Conservation (phyloP, 345 rosid genomes). For the Hypericum androsaemum region DNA sequence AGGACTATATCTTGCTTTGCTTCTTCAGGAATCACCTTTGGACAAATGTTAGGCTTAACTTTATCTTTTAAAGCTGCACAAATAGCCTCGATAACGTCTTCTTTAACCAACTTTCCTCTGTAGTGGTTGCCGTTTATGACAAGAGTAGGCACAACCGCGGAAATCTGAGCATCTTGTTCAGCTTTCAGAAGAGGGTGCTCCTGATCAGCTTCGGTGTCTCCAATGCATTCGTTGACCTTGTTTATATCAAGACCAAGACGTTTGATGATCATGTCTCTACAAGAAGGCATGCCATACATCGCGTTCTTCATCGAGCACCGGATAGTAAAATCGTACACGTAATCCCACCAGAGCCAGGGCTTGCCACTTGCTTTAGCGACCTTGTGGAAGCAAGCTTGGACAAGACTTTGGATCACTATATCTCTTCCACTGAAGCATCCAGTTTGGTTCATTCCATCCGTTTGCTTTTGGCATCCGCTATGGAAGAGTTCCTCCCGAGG, state of each 20-base stretch:
- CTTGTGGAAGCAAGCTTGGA: slow-evolving; percentile 45
- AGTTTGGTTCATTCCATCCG: slow-evolving; percentile 11
- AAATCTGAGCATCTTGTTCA: slow-evolving; percentile 34
- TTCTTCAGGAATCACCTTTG: not conserved
- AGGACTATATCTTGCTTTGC: too few species aligned
- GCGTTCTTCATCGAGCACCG: slow-evolving; percentile 54
- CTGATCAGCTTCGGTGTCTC: slow-evolving; percentile 24
- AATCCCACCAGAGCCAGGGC: slow-evolving; percentile 67
- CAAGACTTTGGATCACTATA: slow-evolving; percentile 41
- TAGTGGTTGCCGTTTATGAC: slow-evolving; percentile 39
- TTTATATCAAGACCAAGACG: slow-evolving; percentile 36
- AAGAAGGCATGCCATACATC: slow-evolving; percentile 40
- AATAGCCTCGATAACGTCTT: slow-evolving; percentile 32
- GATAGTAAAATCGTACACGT: slow-evolving; percentile 45
- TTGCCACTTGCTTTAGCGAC: slow-evolving; percentile 42
- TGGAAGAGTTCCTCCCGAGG: slow-evolving; percentile 36
- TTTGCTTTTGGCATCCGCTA: too few species aligned
- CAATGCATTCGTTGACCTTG: slow-evolving; percentile 32
- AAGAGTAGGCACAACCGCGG: slow-evolving; percentile 39
- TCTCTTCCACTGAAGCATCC: slow-evolving; percentile 51
- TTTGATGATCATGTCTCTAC: slow-evolving; percentile 35
- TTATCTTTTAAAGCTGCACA: slow-evolving; percentile 36
- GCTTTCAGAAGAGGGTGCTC: slow-evolving; percentile 29
- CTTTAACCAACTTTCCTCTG: slow-evolving; percentile 39
- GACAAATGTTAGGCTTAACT: slow-evolving; percentile 29